A percentile compares a stretch with the other conserved stretches of the same genome.
phyloP scores from a whole-genome alignment of 306 rosid species.

The Macrotyloma uniflorum region DNA sequence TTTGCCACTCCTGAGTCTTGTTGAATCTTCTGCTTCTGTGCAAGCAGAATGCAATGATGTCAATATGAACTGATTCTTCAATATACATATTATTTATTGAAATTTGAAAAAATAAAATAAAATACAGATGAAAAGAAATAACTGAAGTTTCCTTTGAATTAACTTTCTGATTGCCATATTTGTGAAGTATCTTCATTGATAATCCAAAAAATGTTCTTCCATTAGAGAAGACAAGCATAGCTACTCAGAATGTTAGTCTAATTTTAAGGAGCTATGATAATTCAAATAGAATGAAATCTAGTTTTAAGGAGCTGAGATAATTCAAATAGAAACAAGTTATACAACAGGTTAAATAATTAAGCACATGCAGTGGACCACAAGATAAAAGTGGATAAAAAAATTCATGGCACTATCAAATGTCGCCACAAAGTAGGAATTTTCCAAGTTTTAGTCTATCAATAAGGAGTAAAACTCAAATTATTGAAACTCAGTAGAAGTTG shows the following conservation, averaged over 20 bases:
- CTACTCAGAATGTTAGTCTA: neutral
- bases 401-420: neutral
- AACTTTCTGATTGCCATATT: constrained; percentile 20
- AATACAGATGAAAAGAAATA: neutral
- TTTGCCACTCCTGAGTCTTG: constrained; percentile 48
- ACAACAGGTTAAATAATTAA: no score
- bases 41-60: constrained; percentile 32
- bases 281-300: no score
- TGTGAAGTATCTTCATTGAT: constrained; percentile 1
- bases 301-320: no score
- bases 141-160: neutral
- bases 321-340: neutral
- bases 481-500: neutral
- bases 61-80: constrained; percentile 20
- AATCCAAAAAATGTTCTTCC: neutral
- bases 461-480: neutral
- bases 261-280: neutral
- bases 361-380: neutral
- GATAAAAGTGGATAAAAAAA: neutral
- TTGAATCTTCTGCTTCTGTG: constrained; percentile 77
- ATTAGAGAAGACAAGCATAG: neutral
- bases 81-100: neutral
- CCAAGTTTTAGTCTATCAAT: neutral
- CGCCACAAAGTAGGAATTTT: neutral
- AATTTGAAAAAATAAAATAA: constrained; percentile 23